Evolutionary conservation across 305 asterid species (phyloP).

Genomic region (Solanum hybrid): DNA sequence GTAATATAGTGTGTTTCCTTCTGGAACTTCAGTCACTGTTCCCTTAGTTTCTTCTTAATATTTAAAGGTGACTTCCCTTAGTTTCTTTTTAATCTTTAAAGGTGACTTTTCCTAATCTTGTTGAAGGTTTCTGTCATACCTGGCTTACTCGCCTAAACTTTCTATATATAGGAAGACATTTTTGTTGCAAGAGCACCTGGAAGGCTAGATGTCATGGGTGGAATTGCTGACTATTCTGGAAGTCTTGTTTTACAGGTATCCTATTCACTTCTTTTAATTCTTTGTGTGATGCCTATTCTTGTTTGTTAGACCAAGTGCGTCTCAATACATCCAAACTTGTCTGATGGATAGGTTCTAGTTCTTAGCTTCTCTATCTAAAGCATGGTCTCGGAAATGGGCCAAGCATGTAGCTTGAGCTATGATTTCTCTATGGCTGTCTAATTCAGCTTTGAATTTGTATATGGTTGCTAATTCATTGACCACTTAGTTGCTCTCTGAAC

Average conservation of each 20-base stretch:
- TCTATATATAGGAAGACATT: constrained; percentile 60
- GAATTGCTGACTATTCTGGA: constrained; percentile 99
- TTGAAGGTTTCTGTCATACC: neutral
- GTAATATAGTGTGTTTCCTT: neutral
- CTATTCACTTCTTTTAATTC: neutral
- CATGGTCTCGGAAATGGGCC: neutral
- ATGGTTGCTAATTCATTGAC: neutral
- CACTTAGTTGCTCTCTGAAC: neutral
- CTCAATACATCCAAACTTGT: neutral
- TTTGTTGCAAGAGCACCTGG: constrained; percentile 98
- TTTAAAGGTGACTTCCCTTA: neutral
- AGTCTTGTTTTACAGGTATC: constrained; percentile 96
- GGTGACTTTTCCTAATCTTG: neutral
- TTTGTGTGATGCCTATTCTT: neutral
- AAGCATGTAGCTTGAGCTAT: neutral
- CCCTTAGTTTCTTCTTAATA: neutral
- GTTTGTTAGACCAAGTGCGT: neutral
- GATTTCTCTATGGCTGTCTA: neutral
- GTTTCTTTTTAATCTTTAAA: neutral
- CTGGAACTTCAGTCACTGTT: neutral
- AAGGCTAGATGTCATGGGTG: constrained; percentile 98
- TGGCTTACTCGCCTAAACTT: neutral
- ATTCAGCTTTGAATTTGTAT: neutral
- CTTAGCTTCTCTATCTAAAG: neutral
- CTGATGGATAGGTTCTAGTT: neutral